A percentile compares a stretch with the other conserved stretches of the same genome.
Conservation (phyloP, 2,329 filamentous ascomycete species). For the Onygena corvina region DNA sequence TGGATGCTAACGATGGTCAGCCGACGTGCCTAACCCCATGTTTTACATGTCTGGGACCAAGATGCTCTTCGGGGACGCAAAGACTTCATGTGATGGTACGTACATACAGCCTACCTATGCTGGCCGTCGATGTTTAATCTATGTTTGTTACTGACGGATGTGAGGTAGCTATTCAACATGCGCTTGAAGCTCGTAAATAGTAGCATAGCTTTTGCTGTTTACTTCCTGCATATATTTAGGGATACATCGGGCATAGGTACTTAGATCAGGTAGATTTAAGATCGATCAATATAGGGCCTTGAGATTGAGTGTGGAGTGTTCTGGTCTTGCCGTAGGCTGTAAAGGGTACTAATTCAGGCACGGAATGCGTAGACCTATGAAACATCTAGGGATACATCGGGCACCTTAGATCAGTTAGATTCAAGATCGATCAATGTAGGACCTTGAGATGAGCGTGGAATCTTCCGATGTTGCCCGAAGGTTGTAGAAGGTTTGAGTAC, state of each 20-base stretch:
- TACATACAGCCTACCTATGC: background rate
- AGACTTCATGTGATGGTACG: slow-evolving; percentile 66
- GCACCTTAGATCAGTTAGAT: no score
- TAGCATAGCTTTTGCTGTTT: background rate
- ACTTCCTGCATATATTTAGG: background rate
- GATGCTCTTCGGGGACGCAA: slow-evolving; percentile 89
- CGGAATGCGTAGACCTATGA: no score
- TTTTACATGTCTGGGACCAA: slow-evolving; percentile 81
- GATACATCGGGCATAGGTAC: background rate
- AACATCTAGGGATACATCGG: no score
- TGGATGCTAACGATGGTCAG: slow-evolving; percentile 30
- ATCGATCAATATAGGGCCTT: no score
- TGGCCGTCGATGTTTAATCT: no score
- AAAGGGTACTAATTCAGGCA: no score
- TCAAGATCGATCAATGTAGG: no score
- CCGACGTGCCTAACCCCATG: slow-evolving; percentile 87
- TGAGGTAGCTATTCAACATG: slow-evolving; percentile 15
- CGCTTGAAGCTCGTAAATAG: slow-evolving; percentile 15
- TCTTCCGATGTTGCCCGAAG: no score
- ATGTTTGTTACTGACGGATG: background rate
- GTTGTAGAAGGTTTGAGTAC: no score
- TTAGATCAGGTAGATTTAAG: slow-evolving; percentile 7
- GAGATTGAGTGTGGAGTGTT: no score
- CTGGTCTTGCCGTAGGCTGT: no score
- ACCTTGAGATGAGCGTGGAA: no score